Evolutionary conservation across 2,329 filamentous ascomycete species (phyloP).

Genomic region (Cordyceps cateniannulata): DNA sequence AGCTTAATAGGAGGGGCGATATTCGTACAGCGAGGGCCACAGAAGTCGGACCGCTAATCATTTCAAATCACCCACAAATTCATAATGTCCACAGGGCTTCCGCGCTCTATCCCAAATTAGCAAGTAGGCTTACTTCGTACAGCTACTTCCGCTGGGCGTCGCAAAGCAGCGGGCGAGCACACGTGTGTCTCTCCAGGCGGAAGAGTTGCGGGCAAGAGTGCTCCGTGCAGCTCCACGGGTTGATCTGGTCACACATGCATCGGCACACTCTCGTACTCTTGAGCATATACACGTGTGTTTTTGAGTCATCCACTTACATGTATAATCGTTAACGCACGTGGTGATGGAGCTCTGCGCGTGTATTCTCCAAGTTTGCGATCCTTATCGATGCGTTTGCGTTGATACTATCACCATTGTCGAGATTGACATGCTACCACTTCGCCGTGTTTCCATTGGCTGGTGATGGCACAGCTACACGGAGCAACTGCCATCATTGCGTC

Average conservation of each 20-base stretch:
- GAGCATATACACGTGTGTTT: neutral
- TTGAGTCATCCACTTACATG: too few species aligned
- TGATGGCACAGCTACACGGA: too few species aligned
- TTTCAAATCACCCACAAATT: neutral
- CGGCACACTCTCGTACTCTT: neutral
- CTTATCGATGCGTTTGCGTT: too few species aligned
- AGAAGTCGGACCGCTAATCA: neutral
- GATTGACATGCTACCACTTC: too few species aligned
- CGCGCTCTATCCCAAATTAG: neutral
- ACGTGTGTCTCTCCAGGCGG: neutral
- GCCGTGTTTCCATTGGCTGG: too few species aligned
- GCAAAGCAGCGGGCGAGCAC: neutral
- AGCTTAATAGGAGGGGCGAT: too few species aligned
- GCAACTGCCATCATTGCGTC: too few species aligned
- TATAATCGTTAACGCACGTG: neutral
- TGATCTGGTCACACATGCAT: too few species aligned
- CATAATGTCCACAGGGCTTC: neutral
- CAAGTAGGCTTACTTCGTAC: conserved; percentile 1
- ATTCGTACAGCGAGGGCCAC: neutral
- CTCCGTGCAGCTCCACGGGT: neutral
- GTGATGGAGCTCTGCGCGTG: neutral
- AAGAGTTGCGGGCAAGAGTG: neutral
- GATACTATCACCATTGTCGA: too few species aligned
- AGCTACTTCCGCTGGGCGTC: conserved; percentile 5
- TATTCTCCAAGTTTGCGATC: neutral